A percentile compares a stretch with the other conserved stretches of the same genome.
Conservation (phyloP, 495 filamentous ascomycete genomes). For the Aspergillus mulundensis region DNA sequence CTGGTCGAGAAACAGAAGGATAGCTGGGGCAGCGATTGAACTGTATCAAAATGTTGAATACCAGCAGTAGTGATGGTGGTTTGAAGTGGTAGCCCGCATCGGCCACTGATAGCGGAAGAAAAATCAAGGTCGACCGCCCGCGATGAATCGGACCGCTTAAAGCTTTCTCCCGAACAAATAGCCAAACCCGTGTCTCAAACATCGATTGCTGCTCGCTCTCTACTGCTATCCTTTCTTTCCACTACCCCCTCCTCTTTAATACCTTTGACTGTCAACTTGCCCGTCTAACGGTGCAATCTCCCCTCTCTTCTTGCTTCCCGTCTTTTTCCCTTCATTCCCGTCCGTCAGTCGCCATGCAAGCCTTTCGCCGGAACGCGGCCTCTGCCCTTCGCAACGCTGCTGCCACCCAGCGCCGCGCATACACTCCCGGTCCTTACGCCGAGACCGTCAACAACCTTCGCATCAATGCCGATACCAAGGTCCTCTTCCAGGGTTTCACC, state of each 20-base stretch:
- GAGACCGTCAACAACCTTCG: slow-evolving; percentile 84
- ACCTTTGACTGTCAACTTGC: slow-evolving; percentile 7
- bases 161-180: slow-evolving; percentile 39
- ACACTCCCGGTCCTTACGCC: slow-evolving; percentile 72
- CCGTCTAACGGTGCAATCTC: slow-evolving; percentile 14
- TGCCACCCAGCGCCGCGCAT: slow-evolving; percentile 56
- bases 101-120: slow-evolving; percentile 16
- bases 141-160: slow-evolving; percentile 40
- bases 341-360: slow-evolving; percentile 43
- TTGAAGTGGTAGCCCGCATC: neutral
- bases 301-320: slow-evolving; percentile 19
- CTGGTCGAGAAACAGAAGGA: neutral
- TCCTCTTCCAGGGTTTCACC: slow-evolving; percentile 97
- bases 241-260: slow-evolving; percentile 11
- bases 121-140: slow-evolving; percentile 28
- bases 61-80: neutral
- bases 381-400: slow-evolving; percentile 47
- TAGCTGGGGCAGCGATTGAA: neutral
- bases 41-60: neutral
- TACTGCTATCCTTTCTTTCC: slow-evolving; percentile 19
- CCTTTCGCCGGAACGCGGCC: slow-evolving; percentile 47
- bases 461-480: slow-evolving; percentile 87
- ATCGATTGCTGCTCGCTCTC: slow-evolving; percentile 18
- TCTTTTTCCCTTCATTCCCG: slow-evolving; percentile 5
- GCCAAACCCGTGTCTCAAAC: slow-evolving; percentile 22